These are phyloP conservation scores for Wilcoxina mikolae DNA, from an alignment of 495 filamentous ascomycete genomes.

Conservation along the genomic window DNA sequence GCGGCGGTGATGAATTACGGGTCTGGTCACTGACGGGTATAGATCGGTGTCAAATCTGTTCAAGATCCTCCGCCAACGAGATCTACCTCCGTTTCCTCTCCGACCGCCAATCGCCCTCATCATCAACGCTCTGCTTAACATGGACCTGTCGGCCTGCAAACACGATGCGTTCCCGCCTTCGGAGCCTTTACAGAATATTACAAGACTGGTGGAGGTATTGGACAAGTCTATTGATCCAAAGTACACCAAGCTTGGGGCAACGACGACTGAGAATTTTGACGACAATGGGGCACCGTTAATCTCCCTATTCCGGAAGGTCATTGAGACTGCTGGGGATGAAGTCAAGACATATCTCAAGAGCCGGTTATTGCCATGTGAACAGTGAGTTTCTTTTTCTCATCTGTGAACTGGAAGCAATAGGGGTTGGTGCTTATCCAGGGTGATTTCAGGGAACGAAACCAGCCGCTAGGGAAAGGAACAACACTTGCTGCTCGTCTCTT, in stretches of 20 bases:
- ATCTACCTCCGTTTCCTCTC: conserved; percentile 43
- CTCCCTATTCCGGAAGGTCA: conserved; percentile 53
- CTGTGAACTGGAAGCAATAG: too few relatives aligned
- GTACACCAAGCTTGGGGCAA: conserved; percentile 30
- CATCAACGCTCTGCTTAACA: conserved; percentile 66
- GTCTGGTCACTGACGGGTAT: background rate
- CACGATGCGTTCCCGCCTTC: conserved; percentile 46
- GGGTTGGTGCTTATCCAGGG: background rate
- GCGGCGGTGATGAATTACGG: background rate
- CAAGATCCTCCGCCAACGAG: conserved; percentile 47
- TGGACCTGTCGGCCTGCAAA: conserved; percentile 42
- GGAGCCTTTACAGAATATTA: conserved; percentile 45
- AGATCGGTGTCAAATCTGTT: conserved; percentile 54
- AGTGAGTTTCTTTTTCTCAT: conserved; percentile 9
- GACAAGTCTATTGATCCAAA: conserved; percentile 31
- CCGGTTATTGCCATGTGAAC: conserved; percentile 59
- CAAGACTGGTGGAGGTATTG: conserved; percentile 59
- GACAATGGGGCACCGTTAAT: conserved; percentile 52
- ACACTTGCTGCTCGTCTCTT: conserved; percentile 66
- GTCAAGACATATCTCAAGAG: conserved; percentile 48
- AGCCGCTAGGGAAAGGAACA: conserved; percentile 59
- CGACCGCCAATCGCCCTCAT: conserved; percentile 48
- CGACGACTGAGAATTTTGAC: conserved; percentile 42
- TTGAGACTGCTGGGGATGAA: conserved; percentile 53
- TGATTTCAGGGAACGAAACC: conserved; percentile 45